Evolutionary conservation across 1,284 basidiomycete genomes (phyloP), one percentile per base, ranked within the genome.

Genomic region (Leccinum griseonigrum): DNA sequence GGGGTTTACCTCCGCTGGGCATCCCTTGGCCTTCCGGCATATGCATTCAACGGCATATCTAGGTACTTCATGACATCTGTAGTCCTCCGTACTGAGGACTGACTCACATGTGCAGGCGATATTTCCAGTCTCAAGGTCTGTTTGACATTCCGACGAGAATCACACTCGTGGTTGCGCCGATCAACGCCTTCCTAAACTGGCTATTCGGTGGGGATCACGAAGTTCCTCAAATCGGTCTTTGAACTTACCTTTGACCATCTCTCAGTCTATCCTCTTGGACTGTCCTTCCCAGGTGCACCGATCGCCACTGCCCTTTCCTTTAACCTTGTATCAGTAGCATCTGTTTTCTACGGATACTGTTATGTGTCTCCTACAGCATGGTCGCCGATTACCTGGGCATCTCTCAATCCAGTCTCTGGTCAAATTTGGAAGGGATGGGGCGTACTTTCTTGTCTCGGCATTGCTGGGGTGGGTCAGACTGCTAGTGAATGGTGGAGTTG

Each of bases 281-380:
- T 98, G 0, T 97, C 97, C 8, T 99, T 96, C 76, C 87, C 93
- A 58, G 97, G 97, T 6, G 97, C 96, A 2, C 97, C 97, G 0
- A 80, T 98, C 28, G 92, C 96, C 0, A 95, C 94, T 0, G 88
- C 92, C 0, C 82, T 97, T 61, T 92, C 91, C 2, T 94, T 95
- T 79, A 97, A 95, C 75, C 81, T 97, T 31, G 90, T 95, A 60
- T 86, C 87, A 7, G 57, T 86, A 50, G 72, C 87, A 54, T 91
- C 87, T 3, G 76, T 94, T 40, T 60, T 83, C n/a, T 97, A 95
- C 68, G 91, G 88, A 9, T 69, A 91, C 18, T 84, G 85, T 69
- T 87, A 86, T 66, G 85, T 88, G 0, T 90, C 94, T 0, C 77
- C 79, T 22, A 90, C 86, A 1, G 94, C 95, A 0, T 97, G 95